Percentiles rank a stretch among this genome's conserved stretches.
Conservation (phyloP, 495 filamentous ascomycete species). For the Neurospora sp. region DNA sequence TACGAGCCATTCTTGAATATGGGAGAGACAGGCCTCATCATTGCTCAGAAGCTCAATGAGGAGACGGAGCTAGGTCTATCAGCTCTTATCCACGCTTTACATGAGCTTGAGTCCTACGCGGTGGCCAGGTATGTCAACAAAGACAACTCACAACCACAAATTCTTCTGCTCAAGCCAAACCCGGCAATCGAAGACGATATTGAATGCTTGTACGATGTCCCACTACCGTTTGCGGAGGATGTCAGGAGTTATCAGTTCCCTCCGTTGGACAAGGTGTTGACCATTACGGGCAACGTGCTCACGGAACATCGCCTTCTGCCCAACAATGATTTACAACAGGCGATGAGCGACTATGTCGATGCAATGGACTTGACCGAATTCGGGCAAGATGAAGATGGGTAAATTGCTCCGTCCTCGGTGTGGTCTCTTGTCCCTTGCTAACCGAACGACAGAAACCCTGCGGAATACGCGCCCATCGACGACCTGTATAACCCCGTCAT, state of each 20-base stretch:
- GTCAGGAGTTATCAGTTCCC: conserved; percentile 82
- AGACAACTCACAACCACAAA: conserved; percentile 61
- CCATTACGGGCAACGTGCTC: conserved; percentile 75
- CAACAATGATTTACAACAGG: conserved; percentile 54
- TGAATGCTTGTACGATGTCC: conserved; percentile 83
- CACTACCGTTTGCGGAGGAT: conserved; percentile 92
- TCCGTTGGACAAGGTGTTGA: conserved; percentile 78
- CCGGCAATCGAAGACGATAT: conserved; percentile 70
- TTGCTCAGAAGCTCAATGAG: conserved; percentile 62
- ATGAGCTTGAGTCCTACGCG: conserved; percentile 77
- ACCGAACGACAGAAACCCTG: conserved; percentile 42
- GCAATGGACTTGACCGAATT: conserved; percentile 74
- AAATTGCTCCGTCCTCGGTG: not conserved
- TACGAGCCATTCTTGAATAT: conserved; percentile 81
- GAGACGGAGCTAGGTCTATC: conserved; percentile 75
- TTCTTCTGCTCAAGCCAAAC: conserved; percentile 75
- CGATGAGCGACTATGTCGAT: conserved; percentile 88
- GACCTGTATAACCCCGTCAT: conserved; percentile 87
- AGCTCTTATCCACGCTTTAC: conserved; percentile 79
- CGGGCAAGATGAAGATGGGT: conserved; percentile 59
- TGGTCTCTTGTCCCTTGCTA: conserved; percentile 12
- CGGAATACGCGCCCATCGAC: conserved; percentile 68
- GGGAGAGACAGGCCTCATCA: conserved; percentile 62
- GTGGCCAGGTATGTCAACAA: conserved; percentile 79
- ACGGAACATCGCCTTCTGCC: conserved; percentile 84